Evolutionary conservation across 768 basidiomycete species (phyloP).

Genomic region (Agrocybe praecox): DNA sequence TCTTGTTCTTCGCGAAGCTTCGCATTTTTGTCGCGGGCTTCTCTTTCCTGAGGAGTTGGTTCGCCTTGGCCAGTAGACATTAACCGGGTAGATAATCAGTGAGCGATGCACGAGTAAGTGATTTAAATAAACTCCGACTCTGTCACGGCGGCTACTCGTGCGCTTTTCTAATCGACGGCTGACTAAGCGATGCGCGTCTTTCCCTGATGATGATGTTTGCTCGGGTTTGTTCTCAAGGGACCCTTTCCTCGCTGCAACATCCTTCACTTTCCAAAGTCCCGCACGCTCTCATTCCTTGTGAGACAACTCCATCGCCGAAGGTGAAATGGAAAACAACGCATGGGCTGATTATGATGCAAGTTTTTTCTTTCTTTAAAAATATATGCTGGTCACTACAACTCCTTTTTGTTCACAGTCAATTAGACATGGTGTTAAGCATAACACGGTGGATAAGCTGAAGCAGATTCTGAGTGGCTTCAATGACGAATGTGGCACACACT

Average conservation of each 20-base stretch:
- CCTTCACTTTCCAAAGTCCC: constrained; percentile 7
- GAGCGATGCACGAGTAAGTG: neutral
- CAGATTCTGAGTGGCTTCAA: constrained; percentile 79
- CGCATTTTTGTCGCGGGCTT: constrained; percentile 68
- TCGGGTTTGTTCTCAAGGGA: constrained; percentile 22
- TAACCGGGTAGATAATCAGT: neutral
- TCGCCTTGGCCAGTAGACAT: constrained; percentile 15
- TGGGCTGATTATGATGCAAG: constrained; percentile 81
- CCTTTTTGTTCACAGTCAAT: constrained; percentile 48
- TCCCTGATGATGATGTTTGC: constrained; percentile 7
- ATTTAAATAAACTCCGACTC: neutral
- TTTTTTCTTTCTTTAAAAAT: constrained; percentile 4
- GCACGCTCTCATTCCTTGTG: neutral
- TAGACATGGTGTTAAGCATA: constrained; percentile 69
- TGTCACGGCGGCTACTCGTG: neutral
- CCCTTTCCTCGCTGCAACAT: constrained; percentile 12
- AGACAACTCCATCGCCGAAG: constrained; percentile 43
- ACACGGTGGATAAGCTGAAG: constrained; percentile 87
- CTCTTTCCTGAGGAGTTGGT: constrained; percentile 74
- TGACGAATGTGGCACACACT: constrained; percentile 69
- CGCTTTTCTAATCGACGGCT: constrained; percentile 1
- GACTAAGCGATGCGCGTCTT: constrained; percentile 16
- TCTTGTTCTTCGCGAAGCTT: constrained; percentile 73
- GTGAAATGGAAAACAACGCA: constrained; percentile 43
- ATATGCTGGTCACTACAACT: constrained; percentile 9